Percentiles rank a stretch among this genome's conserved stretches.
Conservation (phyloP, 164 flowering plant genomes). For the Saururus chinensis region DNA sequence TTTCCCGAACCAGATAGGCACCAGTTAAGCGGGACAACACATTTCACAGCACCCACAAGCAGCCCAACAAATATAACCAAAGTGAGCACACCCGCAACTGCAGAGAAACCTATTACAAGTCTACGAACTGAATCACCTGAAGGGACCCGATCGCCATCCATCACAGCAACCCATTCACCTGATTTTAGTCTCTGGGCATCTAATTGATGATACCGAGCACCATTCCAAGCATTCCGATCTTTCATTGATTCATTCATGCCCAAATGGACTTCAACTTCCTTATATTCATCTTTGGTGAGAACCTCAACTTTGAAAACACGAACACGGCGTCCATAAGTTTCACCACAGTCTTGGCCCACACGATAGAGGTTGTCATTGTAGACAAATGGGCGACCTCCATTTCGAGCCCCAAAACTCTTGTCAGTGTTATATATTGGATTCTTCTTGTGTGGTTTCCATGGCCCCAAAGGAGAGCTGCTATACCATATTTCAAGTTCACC, state of each 20-base stretch:
- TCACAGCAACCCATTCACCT: constrained; percentile 71
- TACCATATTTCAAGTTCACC: constrained; percentile 90
- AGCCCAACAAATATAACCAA: constrained; percentile 53
- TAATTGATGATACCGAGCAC: constrained; percentile 79
- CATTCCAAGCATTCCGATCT: constrained; percentile 84
- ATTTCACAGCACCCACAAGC: constrained; percentile 65
- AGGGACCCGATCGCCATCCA: constrained; percentile 87
- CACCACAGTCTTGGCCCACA: constrained; percentile 85
- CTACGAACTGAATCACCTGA: constrained; percentile 67
- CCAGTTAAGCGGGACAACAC: constrained; percentile 63
- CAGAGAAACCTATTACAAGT: constrained; percentile 48
- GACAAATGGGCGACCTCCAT: constrained; percentile 85
- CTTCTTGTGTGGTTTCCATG: constrained; percentile 88
- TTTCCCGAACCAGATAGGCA: constrained; percentile 41
- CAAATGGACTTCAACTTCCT: constrained; percentile 70
- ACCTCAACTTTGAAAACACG: constrained; percentile 55
- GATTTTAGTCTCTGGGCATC: constrained; percentile 65
- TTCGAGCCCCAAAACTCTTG: constrained; percentile 65
- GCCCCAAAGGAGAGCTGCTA: constrained; percentile 74
- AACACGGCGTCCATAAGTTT: constrained; percentile 62
- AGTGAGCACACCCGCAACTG: constrained; percentile 30
- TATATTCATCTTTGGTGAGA: constrained; percentile 54
- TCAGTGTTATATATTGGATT: constrained; percentile 65
- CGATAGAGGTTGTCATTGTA: constrained; percentile 68
- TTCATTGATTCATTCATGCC: constrained; percentile 45